A percentile compares a stretch with the other conserved stretches of the same genome.
phyloP scores from a whole-genome alignment of 2,329 filamentous ascomycete species.

The Verticillium albo-atrum region DNA sequence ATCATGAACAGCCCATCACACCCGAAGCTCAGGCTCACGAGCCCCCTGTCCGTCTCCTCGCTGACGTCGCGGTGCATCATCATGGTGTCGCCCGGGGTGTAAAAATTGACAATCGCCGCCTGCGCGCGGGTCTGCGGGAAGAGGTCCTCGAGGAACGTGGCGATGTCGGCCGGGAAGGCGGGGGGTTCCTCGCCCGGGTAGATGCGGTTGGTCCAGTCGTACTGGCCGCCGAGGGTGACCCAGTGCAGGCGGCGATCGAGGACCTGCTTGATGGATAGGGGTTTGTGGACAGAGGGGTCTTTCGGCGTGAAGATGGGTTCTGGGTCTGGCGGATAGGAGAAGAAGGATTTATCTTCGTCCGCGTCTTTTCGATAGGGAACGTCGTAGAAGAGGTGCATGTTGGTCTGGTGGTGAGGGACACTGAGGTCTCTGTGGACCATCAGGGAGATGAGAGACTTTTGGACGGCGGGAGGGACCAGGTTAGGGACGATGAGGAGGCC shows the following conservation, averaged over 20 bases:
- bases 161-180: constrained; percentile 70
- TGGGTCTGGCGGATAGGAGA: constrained; percentile 42
- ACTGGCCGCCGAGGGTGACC: constrained; percentile 92
- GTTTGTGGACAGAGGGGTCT: constrained; percentile 68
- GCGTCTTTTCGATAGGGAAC: constrained; percentile 50
- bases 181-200: constrained; percentile 71
- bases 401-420: constrained; percentile 73
- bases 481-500: constrained; percentile 76
- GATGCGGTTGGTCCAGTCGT: constrained; percentile 86
- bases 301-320: constrained; percentile 61
- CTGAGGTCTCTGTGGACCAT: constrained; percentile 75
- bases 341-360: constrained; percentile 42
- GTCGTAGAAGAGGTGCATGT: constrained; percentile 79
- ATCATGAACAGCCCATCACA: constrained; percentile 89
- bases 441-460: constrained; percentile 64
- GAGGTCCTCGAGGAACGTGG: constrained; percentile 58
- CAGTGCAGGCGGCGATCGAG: constrained; percentile 81
- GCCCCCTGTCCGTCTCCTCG: constrained; percentile 71
- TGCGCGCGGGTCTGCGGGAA: constrained; percentile 78
- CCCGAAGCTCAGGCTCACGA: constrained; percentile 83
- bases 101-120: constrained; percentile 92
- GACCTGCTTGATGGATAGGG: constrained; percentile 64
- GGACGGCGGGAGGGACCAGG: constrained; percentile 65
- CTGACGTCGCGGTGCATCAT: constrained; percentile 93
- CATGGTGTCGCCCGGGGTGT: constrained; percentile 84